Conservation (phyloP, 2,329 filamentous ascomycete species). For the Celoporthe dispersa region DNA sequence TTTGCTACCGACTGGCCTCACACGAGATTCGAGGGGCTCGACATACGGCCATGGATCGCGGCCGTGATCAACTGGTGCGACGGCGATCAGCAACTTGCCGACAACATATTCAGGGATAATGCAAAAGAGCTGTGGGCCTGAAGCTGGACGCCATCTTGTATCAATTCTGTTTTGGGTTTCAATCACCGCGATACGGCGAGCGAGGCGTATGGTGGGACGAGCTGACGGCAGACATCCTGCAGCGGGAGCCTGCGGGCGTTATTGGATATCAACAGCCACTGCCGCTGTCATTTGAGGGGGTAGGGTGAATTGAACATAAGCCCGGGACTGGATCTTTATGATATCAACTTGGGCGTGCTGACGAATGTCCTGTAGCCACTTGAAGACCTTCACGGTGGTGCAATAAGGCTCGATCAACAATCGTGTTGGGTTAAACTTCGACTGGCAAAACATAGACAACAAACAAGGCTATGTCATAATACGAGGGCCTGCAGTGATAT, state of each 20-base stretch:
- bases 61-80: conserved; percentile 58
- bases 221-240: background rate
- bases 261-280: background rate
- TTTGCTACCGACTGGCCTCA: conserved; percentile 36
- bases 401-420: background rate
- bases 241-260: background rate
- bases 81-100: conserved; percentile 46
- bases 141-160: background rate
- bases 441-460: background rate
- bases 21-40: conserved; percentile 61
- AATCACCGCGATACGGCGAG: conserved; percentile 15
- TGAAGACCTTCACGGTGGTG: background rate
- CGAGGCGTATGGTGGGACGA: conserved; percentile 16
- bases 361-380: no score
- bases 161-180: background rate
- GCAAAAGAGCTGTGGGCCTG: conserved; percentile 53
- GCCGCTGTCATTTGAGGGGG: no score
- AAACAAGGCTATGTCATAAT: background rate
- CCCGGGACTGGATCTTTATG: no score
- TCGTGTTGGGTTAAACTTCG: background rate
- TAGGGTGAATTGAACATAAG: no score
- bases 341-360: no score
- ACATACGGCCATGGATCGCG: conserved; percentile 60
- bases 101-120: conserved; percentile 59
- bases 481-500: background rate